These are phyloP conservation scores for Candida manassasensis DNA, from an alignment of 805 yeast species.

Conservation along the genomic window DNA sequence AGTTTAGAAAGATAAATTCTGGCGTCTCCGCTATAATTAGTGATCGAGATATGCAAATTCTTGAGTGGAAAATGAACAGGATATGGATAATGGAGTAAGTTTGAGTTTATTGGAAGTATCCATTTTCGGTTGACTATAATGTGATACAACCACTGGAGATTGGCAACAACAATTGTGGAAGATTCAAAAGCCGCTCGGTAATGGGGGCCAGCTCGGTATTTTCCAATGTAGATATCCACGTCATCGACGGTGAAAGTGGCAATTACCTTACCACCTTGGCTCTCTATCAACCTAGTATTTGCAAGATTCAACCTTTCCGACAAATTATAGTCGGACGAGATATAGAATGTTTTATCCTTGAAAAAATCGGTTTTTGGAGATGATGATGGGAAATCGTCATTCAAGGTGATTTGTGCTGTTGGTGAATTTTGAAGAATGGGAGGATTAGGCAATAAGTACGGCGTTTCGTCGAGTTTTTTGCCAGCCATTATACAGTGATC, in stretches of 20 bases:
- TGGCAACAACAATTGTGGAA: conserved; percentile 50
- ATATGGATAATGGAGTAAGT: conserved; percentile 68
- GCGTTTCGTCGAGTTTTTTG: conserved; percentile 45
- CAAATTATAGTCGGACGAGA: conserved; percentile 54
- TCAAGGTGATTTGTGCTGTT: conserved; percentile 1
- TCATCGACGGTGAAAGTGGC: conserved; percentile 13
- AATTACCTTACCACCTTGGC: conserved; percentile 52
- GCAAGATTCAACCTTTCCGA: conserved; percentile 38
- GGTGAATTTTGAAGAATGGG: conserved; percentile 10
- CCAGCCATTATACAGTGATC: conserved; percentile 59
- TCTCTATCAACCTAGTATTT: conserved; percentile 40
- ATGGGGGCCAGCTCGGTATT: conserved; percentile 53
- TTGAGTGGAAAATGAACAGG: conserved; percentile 43
- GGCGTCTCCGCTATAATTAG: conserved; percentile 85
- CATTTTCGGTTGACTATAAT: conserved; percentile 54
- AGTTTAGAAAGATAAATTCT: conserved; percentile 65
- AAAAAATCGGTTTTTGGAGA: conserved; percentile 25
- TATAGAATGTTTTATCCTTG: conserved; percentile 41
- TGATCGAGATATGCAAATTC: conserved; percentile 56
- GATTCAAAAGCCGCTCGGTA: conserved; percentile 43
- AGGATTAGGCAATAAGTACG: conserved; percentile 44
- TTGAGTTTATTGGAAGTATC: conserved; percentile 48
- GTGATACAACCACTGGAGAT: conserved; percentile 70
- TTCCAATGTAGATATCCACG: conserved; percentile 52
- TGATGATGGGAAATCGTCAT: conserved; percentile 1